Evolutionary conservation across 1,284 basidiomycete species (phyloP).

Genomic region (Ustilago crameri): DNA sequence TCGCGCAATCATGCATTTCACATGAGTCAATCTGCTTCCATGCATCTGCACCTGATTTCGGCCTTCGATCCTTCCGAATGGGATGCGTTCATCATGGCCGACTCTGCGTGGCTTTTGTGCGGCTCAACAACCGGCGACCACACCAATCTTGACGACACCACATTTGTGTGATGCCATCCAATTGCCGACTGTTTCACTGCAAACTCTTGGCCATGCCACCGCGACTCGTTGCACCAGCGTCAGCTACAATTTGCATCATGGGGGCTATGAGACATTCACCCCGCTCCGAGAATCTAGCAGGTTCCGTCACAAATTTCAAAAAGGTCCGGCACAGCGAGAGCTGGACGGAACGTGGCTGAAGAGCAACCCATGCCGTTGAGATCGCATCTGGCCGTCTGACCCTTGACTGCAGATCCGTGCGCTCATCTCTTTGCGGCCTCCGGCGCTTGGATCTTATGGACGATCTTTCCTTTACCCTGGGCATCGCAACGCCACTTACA

Average conservation of each 20-base stretch:
- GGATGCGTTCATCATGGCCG: conserved; percentile 3
- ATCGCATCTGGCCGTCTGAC: neutral
- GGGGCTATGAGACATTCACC: too few relatives aligned
- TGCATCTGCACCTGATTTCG: neutral
- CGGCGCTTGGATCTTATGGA: neutral
- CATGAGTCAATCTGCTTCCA: conserved; percentile 1
- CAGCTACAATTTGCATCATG: too few relatives aligned
- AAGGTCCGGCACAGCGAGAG: too few relatives aligned
- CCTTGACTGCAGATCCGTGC: too few relatives aligned
- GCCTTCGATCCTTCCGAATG: conserved; percentile 12
- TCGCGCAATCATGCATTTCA: conserved; percentile 12
- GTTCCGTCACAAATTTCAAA: too few relatives aligned
- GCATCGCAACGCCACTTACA: too few relatives aligned
- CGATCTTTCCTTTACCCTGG: conserved; percentile 12
- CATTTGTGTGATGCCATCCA: conserved; percentile 18
- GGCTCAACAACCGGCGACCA: conserved; percentile 9
- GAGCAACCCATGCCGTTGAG: conserved; percentile 4
- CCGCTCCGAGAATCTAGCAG: neutral
- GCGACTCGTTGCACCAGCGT: too few relatives aligned
- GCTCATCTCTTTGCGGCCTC: conserved; percentile 7
- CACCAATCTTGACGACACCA: conserved; percentile 5
- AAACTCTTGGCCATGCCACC: neutral
- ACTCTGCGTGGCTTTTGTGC: neutral
- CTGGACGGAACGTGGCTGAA: too few relatives aligned
- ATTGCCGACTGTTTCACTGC: conserved; percentile 3